These are phyloP conservation scores for Haplographium delicatum DNA, from an alignment of 495 filamentous ascomycete genomes.

Conservation along the genomic window DNA sequence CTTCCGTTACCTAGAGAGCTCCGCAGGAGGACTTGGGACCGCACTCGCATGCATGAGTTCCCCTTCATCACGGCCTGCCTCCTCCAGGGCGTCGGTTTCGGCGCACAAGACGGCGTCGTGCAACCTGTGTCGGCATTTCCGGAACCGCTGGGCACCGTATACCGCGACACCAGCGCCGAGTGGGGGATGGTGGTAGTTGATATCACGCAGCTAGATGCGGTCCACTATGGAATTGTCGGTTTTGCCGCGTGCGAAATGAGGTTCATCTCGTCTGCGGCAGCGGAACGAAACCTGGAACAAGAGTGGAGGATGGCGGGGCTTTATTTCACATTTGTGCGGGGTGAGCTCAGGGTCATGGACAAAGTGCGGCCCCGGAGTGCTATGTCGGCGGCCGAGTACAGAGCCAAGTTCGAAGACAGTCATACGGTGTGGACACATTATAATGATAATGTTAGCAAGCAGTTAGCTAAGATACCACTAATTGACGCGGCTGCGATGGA, in stretches of 20 bases:
- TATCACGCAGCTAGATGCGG: conserved; percentile 13
- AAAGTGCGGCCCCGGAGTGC: not conserved
- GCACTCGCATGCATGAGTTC: conserved; percentile 10
- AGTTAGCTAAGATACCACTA: not conserved
- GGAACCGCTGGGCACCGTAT: conserved; percentile 18
- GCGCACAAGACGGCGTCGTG: not conserved
- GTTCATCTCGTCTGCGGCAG: not conserved
- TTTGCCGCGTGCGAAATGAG: conserved; percentile 3
- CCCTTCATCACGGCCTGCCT: conserved; percentile 17
- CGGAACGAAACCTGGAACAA: not conserved
- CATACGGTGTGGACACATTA: not conserved
- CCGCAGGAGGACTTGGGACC: conserved; percentile 5
- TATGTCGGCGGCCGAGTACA: not conserved
- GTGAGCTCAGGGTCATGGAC: not conserved
- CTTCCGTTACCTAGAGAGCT: not conserved
- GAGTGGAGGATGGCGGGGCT: not conserved
- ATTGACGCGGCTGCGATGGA: not conserved
- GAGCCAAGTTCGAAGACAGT: not conserved
- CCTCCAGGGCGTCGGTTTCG: conserved; percentile 15
- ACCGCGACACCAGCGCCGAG: conserved; percentile 14
- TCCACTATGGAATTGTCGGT: conserved; percentile 20
- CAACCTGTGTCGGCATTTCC: not conserved
- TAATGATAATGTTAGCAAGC: not conserved
- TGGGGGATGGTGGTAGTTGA: conserved; percentile 21
- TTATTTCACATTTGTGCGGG: too few species aligned